phyloP scores from a whole-genome alignment of 805 yeast species.

The Lipomyces lipofer region DNA sequence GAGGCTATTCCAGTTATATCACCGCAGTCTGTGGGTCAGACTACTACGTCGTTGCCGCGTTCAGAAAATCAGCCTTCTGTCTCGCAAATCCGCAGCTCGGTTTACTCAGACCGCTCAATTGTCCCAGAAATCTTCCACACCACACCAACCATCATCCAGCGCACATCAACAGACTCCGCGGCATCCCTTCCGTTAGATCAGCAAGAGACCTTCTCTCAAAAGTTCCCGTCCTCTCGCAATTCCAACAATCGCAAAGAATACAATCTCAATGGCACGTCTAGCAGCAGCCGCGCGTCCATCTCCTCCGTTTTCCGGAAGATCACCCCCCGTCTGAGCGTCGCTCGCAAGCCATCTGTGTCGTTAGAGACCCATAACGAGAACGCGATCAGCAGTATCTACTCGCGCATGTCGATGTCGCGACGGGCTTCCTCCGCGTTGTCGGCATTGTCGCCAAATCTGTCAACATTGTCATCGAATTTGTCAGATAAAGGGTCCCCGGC shows the following conservation, averaged over 20 bases:
- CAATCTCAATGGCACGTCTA: neutral
- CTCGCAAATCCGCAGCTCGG: too few relatives aligned
- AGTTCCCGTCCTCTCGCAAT: conserved; percentile 12
- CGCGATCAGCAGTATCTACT: conserved; percentile 2
- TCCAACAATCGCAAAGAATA: conserved; percentile 13
- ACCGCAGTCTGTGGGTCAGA: too few relatives aligned
- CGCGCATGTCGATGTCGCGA: conserved; percentile 1
- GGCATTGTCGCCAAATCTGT: conserved; percentile 15
- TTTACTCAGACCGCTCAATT: neutral
- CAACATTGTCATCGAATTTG: neutral
- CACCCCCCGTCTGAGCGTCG: conserved; percentile 8
- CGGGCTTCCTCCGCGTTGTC: conserved; percentile 12
- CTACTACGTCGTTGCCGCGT: too few relatives aligned
- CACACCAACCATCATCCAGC: neutral
- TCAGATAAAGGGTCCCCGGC: conserved; percentile 12
- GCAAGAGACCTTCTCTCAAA: too few relatives aligned
- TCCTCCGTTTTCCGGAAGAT: conserved; percentile 16
- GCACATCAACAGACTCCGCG: neutral
- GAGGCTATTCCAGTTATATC: too few relatives aligned
- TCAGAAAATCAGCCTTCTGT: too few relatives aligned
- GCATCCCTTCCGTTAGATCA: neutral
- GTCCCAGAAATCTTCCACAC: neutral
- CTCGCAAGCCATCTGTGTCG: neutral
- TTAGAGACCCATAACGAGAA: neutral
- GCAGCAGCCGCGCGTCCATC: neutral